phyloP scores from a whole-genome alignment of 2,329 filamentous ascomycete genomes.

The Colletotrichum ledebouriae region DNA sequence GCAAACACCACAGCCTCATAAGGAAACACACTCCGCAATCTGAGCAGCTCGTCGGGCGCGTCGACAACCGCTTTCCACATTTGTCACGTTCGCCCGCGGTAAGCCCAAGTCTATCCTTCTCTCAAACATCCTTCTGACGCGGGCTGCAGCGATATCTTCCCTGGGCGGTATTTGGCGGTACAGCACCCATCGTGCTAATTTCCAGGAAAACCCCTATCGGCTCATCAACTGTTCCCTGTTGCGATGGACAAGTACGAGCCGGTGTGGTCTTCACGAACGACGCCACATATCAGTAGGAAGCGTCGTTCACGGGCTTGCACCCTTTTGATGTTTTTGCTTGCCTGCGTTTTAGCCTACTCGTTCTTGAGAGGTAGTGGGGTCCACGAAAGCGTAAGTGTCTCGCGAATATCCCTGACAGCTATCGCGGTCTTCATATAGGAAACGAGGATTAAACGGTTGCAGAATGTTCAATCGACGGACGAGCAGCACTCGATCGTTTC shows the following conservation, averaged over 20 bases:
- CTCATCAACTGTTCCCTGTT: no score
- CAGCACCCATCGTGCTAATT: no score
- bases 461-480: no score
- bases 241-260: background rate
- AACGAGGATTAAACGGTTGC: no score
- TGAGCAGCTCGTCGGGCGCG: background rate
- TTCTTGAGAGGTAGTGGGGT: background rate
- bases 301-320: constrained; percentile 14
- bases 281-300: background rate
- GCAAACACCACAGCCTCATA: constrained; percentile 1
- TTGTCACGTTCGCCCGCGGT: background rate
- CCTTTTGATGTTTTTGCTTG: background rate
- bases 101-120: background rate
- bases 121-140: no score
- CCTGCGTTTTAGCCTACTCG: constrained; percentile 2
- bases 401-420: no score
- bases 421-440: no score
- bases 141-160: no score
- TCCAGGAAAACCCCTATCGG: no score
- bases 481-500: no score
- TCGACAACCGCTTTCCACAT: background rate
- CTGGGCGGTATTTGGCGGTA: no score
- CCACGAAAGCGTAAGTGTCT: background rate
- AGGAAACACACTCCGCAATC: background rate
- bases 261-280: background rate